These are phyloP conservation scores for Penicillium coprophilum DNA, from an alignment of 495 filamentous ascomycete species.

Conservation along the genomic window DNA sequence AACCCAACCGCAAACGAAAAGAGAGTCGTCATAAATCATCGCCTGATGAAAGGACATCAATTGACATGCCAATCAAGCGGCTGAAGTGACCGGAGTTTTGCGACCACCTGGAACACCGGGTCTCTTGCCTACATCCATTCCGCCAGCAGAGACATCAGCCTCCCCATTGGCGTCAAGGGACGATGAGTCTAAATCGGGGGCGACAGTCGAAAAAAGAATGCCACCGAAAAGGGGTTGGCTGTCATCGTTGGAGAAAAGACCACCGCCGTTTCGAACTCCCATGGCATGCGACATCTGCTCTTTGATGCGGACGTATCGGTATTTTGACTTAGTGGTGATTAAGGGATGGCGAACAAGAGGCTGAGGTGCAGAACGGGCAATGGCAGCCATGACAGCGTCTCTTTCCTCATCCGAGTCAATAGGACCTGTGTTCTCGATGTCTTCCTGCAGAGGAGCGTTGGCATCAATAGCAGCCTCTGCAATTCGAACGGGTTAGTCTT, in stretches of 20 bases:
- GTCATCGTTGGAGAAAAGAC: slow-evolving; percentile 46
- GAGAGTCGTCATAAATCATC: slow-evolving; percentile 24
- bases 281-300: slow-evolving; percentile 83
- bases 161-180: slow-evolving; percentile 26
- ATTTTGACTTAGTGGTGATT: slow-evolving; percentile 67
- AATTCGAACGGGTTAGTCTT: slow-evolving; percentile 13
- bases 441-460: slow-evolving; percentile 86
- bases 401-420: slow-evolving; percentile 94
- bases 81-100: slow-evolving; percentile 26
- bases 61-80: slow-evolving; percentile 3
- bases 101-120: slow-evolving; percentile 27
- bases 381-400: slow-evolving; percentile 79
- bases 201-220: slow-evolving; percentile 36
- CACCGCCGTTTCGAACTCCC: slow-evolving; percentile 45
- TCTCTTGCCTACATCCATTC: slow-evolving; percentile 19
- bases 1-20: slow-evolving; percentile 4
- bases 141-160: slow-evolving; percentile 13
- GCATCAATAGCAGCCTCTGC: slow-evolving; percentile 89
- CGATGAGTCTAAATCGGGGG: slow-evolving; percentile 25
- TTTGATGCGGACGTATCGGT: slow-evolving; percentile 80
- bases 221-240: slow-evolving; percentile 32
- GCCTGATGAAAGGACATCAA: not conserved
- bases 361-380: slow-evolving; percentile 70
- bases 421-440: slow-evolving; percentile 67
- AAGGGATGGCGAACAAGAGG: slow-evolving; percentile 68